These are phyloP conservation scores for Naematelia aurantialba DNA, from an alignment of 768 basidiomycete genomes.

Conservation along the genomic window DNA sequence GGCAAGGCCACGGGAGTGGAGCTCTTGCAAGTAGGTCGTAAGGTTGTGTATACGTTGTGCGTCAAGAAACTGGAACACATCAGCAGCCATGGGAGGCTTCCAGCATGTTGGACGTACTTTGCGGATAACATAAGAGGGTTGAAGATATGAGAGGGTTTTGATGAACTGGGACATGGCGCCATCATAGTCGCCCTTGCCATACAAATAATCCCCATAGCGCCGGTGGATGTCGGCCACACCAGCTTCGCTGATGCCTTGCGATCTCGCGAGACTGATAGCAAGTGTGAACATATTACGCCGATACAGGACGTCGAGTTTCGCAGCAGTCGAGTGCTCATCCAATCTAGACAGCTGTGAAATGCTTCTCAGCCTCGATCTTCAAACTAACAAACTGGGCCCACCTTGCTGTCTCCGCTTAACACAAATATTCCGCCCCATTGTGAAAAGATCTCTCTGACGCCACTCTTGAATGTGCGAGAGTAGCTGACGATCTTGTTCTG, in stretches of 20 bases:
- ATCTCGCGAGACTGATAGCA: slow-evolving; percentile 77
- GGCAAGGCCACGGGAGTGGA: slow-evolving; percentile 82
- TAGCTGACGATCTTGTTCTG: slow-evolving; percentile 89
- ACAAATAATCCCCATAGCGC: slow-evolving; percentile 87
- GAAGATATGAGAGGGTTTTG: slow-evolving; percentile 79
- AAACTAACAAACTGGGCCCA: too few relatives aligned
- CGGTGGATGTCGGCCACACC: slow-evolving; percentile 83
- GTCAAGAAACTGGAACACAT: slow-evolving; percentile 72
- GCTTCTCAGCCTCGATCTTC: too few relatives aligned
- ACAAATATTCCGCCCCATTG: slow-evolving; percentile 79
- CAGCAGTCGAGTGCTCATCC: slow-evolving; percentile 59
- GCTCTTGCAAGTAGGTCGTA: slow-evolving; percentile 90
- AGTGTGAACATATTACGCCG: slow-evolving; percentile 68
- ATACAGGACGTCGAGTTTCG: slow-evolving; percentile 83
- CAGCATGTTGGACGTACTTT: slow-evolving; percentile 60
- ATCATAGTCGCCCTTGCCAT: slow-evolving; percentile 85
- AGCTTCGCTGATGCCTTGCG: slow-evolving; percentile 66
- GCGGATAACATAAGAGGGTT: slow-evolving; percentile 93
- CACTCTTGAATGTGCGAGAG: slow-evolving; percentile 72
- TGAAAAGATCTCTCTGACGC: slow-evolving; percentile 76
- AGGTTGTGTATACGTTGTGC: slow-evolving; percentile 94
- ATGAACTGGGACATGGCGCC: slow-evolving; percentile 89
- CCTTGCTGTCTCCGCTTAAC: slow-evolving; percentile 71
- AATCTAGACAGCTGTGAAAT: slow-evolving; percentile 36
- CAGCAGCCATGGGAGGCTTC: slow-evolving; percentile 2